These are phyloP conservation scores for Boletus rubescentipes DNA, from an alignment of 768 basidiomycete genomes.

Conservation along the genomic window DNA sequence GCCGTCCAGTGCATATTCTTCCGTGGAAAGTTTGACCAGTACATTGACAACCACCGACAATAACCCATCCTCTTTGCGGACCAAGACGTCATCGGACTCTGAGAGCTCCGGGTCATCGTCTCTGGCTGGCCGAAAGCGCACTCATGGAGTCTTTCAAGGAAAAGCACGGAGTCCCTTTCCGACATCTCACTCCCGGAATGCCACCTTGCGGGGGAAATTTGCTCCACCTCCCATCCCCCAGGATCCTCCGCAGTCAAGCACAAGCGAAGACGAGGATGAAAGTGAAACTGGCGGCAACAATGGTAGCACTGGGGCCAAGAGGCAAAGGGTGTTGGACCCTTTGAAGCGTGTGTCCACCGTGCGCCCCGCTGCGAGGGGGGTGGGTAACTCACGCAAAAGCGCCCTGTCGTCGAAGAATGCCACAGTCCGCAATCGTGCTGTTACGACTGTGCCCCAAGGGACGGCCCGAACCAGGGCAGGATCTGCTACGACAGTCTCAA, in stretches of 20 bases:
- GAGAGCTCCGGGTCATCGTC: slow-evolving; percentile 38
- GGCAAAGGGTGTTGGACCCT: slow-evolving; percentile 28
- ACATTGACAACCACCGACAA: slow-evolving; percentile 41
- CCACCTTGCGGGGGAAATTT: slow-evolving; percentile 30
- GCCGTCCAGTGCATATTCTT: slow-evolving; percentile 23
- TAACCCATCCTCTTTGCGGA: slow-evolving; percentile 38
- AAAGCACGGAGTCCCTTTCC: neutral
- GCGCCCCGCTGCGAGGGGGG: slow-evolving; percentile 22
- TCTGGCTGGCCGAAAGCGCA: slow-evolving; percentile 42
- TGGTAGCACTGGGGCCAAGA: slow-evolving; percentile 17
- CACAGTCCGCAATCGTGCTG: slow-evolving; percentile 9
- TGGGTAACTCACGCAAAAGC: slow-evolving; percentile 14
- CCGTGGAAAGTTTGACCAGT: slow-evolving; percentile 29
- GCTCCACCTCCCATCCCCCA: neutral
- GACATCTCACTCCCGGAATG: slow-evolving; percentile 15
- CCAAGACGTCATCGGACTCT: slow-evolving; percentile 44
- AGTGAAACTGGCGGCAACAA: slow-evolving; percentile 8
- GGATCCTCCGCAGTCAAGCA: slow-evolving; percentile 20
- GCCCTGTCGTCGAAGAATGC: slow-evolving; percentile 9
- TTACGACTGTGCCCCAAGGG: slow-evolving; percentile 10
- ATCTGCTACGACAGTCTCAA: slow-evolving; percentile 8
- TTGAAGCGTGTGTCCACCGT: slow-evolving; percentile 25
- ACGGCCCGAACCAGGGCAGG: slow-evolving; percentile 10
- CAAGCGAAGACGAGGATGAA: slow-evolving; percentile 25
- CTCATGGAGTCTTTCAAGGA: slow-evolving; percentile 16